phyloP scores from a whole-genome alignment of 139 green algal species.

The Chlamydomonas sphaeroides region DNA sequence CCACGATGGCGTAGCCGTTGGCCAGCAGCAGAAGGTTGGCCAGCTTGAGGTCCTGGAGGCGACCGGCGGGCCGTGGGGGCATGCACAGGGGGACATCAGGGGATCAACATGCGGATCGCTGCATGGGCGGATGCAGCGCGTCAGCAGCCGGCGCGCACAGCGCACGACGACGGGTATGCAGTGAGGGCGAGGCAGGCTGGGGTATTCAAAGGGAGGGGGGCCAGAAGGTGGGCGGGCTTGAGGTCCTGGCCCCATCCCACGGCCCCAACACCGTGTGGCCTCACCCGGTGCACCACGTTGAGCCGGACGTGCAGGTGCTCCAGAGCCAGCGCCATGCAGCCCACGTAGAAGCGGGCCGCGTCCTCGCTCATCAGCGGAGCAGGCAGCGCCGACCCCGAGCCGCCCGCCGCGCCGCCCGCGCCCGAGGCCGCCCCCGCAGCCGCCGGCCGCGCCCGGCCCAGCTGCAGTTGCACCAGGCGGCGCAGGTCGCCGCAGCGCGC shows the following conservation, averaged over 20 bases:
- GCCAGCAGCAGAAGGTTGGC: constrained; percentile 79
- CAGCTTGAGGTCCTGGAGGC: constrained; percentile 55
- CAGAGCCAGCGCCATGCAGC: constrained; percentile 36
- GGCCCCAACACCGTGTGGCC: too few relatives aligned
- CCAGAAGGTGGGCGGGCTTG: too few relatives aligned
- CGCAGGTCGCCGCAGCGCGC: constrained; percentile 37
- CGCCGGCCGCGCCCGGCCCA: constrained; percentile 16
- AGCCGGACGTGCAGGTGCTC: constrained; percentile 35
- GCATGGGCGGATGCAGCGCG: too few relatives aligned
- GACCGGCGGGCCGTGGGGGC: background rate
- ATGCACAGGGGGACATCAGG: background rate
- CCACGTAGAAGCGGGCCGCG: constrained; percentile 26
- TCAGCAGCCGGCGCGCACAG: too few relatives aligned
- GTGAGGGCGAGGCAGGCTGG: too few relatives aligned
- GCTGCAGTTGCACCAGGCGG: constrained; percentile 23
- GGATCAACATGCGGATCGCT: background rate
- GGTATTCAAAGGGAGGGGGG: too few relatives aligned
- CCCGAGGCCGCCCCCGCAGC: too few relatives aligned
- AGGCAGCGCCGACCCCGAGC: too few relatives aligned
- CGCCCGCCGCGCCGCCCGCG: too few relatives aligned
- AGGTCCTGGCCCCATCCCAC: too few relatives aligned
- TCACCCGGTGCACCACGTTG: constrained; percentile 25
- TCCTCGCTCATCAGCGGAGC: constrained; percentile 23
- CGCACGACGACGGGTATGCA: too few relatives aligned
- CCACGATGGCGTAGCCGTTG: constrained; percentile 39